Base-by-base conservation (phyloP, 306 rosid genomes). In the Prinsepia uniflora region DNA sequence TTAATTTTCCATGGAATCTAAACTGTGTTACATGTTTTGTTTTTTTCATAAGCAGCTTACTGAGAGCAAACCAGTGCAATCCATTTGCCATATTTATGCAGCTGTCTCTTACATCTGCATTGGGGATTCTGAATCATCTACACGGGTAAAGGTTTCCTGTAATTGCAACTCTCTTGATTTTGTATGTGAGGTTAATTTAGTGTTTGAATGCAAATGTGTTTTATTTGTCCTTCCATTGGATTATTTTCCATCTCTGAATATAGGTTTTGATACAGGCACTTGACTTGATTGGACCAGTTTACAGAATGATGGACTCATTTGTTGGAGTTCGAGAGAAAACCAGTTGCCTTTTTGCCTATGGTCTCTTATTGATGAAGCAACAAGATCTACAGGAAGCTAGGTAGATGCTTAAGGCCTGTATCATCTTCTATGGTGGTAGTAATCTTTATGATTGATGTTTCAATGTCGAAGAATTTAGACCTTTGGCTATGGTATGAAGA, bases 261-360 rank as follows among this genome's bases (percentile, higher is more conserved):
- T 45, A 67, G 19, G 43, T 78, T 83, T 84, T 7, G 67, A 6
- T 79, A 81, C 92, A 94, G 98, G 98, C 98, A 74, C 96, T 87
- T 68, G 98, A 90, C 84, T 86, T 89, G 86, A 81, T 94, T 65
- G 87, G 95, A 76, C 98, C 98, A 66, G 92, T 89, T 77, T 84
- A 90, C 82, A 84, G 89, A 56, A 86, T 86, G 78, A 90, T 88
- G 90, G 98, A 94, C 82, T 90, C 97, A 55, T 94, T 94, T 76
- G 98, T 89, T n/a, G 97, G 98, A 66, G 95, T 94, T 81, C 84
- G 97, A 78, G 98, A 94, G 88, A 90, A 94, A 87, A 94, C 98
- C 57, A 84, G 87, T 67, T 92, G 85, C 73, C 92, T 90, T 79
- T 94, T 88, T 74, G 98, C 96, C 39, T 94, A 90, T 66, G 98